Percentiles rank a stretch among this genome's conserved stretches.
These are phyloP conservation scores for Aureobasidium subglaciale DNA, from an alignment of 2,329 filamentous ascomycete genomes.

Conservation along the genomic window DNA sequence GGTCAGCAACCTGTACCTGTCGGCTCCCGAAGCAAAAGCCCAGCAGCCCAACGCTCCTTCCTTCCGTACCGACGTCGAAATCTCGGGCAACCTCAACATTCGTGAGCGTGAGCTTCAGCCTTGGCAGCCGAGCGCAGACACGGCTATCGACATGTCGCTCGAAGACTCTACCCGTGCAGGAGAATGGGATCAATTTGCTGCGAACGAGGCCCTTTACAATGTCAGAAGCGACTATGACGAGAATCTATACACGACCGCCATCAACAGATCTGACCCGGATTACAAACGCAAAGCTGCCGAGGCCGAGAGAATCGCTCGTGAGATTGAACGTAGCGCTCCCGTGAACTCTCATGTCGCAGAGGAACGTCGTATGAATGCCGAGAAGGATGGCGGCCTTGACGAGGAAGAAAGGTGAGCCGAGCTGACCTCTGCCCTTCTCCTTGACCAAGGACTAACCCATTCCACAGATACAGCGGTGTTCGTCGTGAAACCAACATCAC, in stretches of 20 bases:
- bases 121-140: conserved; percentile 66
- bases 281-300: conserved; percentile 71
- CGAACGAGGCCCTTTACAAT: conserved; percentile 81
- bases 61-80: conserved; percentile 84
- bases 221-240: conserved; percentile 88
- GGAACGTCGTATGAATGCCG: conserved; percentile 63
- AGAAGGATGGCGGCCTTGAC: conserved; percentile 61
- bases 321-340: conserved; percentile 73
- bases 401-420: conserved; percentile 80
- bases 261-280: conserved; percentile 75
- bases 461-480: conserved; percentile 77
- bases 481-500: conserved; percentile 52
- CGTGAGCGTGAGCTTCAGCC: conserved; percentile 71
- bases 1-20: conserved; percentile 46
- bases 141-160: conserved; percentile 57
- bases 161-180: conserved; percentile 43
- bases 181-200: conserved; percentile 89
- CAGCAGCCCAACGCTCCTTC: conserved; percentile 56
- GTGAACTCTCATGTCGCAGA: conserved; percentile 81
- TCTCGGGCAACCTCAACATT: conserved; percentile 58
- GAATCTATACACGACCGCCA: conserved; percentile 85
- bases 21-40: conserved; percentile 44
- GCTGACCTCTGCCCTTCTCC: neutral
- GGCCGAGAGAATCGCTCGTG: conserved; percentile 76
- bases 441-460: conserved; percentile 14